Evolutionary conservation across 306 rosid species (phyloP).

Genomic region (Benincasa hispida): DNA sequence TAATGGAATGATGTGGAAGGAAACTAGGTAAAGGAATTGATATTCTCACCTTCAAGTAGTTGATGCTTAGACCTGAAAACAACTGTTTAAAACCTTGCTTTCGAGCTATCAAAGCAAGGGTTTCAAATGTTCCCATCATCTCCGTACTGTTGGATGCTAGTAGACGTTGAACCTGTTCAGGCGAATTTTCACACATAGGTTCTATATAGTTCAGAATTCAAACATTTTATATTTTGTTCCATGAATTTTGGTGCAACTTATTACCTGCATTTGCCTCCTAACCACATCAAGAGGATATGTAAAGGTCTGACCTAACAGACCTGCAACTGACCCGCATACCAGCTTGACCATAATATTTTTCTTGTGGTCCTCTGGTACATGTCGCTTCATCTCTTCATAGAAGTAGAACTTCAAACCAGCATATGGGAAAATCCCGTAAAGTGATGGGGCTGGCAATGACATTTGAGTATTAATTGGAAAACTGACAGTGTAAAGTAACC

Average conservation of each 20-base stretch:
- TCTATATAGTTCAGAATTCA: background rate
- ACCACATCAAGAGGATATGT: constrained; percentile 97
- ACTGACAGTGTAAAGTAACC: constrained; percentile 14
- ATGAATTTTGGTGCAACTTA: constrained; percentile 7
- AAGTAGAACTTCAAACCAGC: constrained; percentile 94
- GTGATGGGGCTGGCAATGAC: constrained; percentile 68
- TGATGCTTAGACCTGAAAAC: constrained; percentile 95
- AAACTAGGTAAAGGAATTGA: background rate
- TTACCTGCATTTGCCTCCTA: constrained; percentile 98
- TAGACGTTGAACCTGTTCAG: constrained; percentile 56
- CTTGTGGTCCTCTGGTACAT: constrained; percentile 65
- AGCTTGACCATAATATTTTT: constrained; percentile 64
- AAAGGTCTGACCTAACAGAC: constrained; percentile 86
- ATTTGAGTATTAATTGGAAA: constrained; percentile 15
- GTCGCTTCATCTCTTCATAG: constrained; percentile 93
- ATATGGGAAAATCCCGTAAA: constrained; percentile 90
- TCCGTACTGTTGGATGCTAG: constrained; percentile 39
- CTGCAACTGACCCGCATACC: constrained; percentile 85
- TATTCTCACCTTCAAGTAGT: constrained; percentile 67
- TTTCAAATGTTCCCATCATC: constrained; percentile 63
- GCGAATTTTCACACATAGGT: constrained; percentile 7
- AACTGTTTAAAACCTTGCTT: constrained; percentile 78
- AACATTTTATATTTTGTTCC: background rate
- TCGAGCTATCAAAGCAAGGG: constrained; percentile 52
- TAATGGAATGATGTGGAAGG: background rate